Percentiles rank a stretch among this genome's conserved stretches.
phyloP scores from a whole-genome alignment of 495 filamentous ascomycete genomes.

The Talaromyces proteolyticus region DNA sequence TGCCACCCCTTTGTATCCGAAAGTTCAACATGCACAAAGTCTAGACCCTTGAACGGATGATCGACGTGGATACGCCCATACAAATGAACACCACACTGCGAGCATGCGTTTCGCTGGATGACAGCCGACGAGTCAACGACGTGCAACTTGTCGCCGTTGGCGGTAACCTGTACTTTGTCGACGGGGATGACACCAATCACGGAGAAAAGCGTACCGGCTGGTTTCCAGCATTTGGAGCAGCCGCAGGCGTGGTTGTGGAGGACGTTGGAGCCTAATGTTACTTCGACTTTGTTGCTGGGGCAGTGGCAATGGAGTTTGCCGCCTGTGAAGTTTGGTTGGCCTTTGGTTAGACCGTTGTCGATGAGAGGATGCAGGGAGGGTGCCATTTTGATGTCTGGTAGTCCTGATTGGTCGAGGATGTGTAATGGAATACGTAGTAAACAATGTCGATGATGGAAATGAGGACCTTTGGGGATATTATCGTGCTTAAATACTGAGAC shows the following conservation, averaged over 20 bases:
- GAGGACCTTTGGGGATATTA: not conserved
- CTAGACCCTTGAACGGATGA: constrained; percentile 56
- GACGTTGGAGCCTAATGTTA: constrained; percentile 45
- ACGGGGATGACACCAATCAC: constrained; percentile 49
- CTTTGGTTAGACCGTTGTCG: constrained; percentile 47
- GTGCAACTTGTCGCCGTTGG: constrained; percentile 44
- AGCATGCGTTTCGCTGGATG: constrained; percentile 54
- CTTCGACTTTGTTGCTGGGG: constrained; percentile 38
- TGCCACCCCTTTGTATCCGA: constrained; percentile 52
- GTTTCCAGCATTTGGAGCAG: constrained; percentile 63
- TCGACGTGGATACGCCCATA: constrained; percentile 55
- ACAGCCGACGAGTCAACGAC: constrained; percentile 44
- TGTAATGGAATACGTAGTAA: not conserved
- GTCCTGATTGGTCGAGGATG: not conserved
- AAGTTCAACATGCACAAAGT: constrained; percentile 56
- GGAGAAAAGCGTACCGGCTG: constrained; percentile 49
- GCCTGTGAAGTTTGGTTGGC: constrained; percentile 40
- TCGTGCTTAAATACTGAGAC: not conserved
- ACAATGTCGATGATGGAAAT: not conserved
- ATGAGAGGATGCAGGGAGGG: constrained; percentile 51
- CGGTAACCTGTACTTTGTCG: constrained; percentile 38
- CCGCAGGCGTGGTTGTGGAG: constrained; percentile 62
- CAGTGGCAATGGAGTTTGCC: constrained; percentile 52
- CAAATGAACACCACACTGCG: constrained; percentile 47
- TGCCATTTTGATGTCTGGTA: constrained; percentile 11